Conservation (phyloP, 2,329 filamentous ascomycete genomes). For the Achaetomium macrosporum region DNA sequence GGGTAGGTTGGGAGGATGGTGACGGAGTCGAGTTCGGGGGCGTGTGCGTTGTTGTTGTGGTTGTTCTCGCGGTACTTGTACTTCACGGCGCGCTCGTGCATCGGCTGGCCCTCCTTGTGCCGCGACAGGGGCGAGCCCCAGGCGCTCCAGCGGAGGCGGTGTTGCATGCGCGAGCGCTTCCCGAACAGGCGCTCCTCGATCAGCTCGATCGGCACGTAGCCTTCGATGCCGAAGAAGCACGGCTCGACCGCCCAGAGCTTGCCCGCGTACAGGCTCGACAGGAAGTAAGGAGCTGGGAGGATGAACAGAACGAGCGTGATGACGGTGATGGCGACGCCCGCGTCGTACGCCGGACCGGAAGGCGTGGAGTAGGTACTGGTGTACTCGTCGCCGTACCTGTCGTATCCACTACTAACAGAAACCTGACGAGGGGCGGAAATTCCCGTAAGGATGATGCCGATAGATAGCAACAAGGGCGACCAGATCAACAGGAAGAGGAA, state of each 20-base stretch:
- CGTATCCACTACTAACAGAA: no score
- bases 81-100: neutral
- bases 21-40: neutral
- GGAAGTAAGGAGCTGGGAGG: conserved; percentile 18
- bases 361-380: neutral
- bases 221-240: conserved; percentile 15
- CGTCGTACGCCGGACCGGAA: conserved; percentile 16
- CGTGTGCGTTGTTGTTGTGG: neutral
- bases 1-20: conserved; percentile 1
- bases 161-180: neutral
- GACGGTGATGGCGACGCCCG: conserved; percentile 27
- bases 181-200: conserved; percentile 11
- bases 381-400: no score
- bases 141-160: conserved; percentile 9
- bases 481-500: neutral
- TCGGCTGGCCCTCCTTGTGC: neutral
- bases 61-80: neutral
- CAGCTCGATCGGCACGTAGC: conserved; percentile 10
- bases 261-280: conserved; percentile 16
- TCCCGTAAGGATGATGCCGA: neutral
- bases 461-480: conserved; percentile 7
- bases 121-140: conserved; percentile 5
- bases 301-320: conserved; percentile 5
- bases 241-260: conserved; percentile 12
- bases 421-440: neutral